Evolutionary conservation across 805 yeast species (phyloP).

Genomic region (Lachancea dasiensis): DNA sequence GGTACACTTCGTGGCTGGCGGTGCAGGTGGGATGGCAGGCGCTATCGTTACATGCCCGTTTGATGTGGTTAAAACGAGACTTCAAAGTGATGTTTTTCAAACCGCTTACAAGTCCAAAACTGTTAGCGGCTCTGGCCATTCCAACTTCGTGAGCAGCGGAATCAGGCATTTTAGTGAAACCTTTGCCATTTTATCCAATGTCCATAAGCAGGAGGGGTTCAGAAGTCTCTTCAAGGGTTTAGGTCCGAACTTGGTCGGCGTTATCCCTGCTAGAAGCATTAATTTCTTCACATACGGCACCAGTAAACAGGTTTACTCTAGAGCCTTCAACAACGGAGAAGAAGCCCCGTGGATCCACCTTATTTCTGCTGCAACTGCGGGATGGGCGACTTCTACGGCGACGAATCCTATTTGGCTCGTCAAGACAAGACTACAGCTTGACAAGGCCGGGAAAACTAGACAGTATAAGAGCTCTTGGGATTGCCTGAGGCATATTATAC

Average conservation of each 20-base stretch:
- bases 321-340: constrained; percentile 60
- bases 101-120: constrained; percentile 39
- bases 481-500: constrained; percentile 63
- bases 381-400: constrained; percentile 89
- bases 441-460: constrained; percentile 54
- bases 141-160: constrained; percentile 40
- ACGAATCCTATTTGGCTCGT: constrained; percentile 98
- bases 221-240: constrained; percentile 87
- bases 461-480: constrained; percentile 81
- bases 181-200: constrained; percentile 57
- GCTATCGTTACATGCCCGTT: constrained; percentile 91
- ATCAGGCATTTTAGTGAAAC: constrained; percentile 79
- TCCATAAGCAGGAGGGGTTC: constrained; percentile 73
- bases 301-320: constrained; percentile 71
- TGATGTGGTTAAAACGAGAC: constrained; percentile 91
- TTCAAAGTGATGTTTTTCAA: constrained; percentile 82
- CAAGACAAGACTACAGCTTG: constrained; percentile 90
- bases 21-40: constrained; percentile 97
- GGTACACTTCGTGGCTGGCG: constrained; percentile 90
- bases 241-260: constrained; percentile 96
- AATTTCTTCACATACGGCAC: constrained; percentile 95
- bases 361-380: constrained; percentile 83
- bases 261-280: constrained; percentile 95
- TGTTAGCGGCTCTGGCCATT: constrained; percentile 5
- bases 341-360: constrained; percentile 85